Evolutionary conservation across 2,329 filamentous ascomycete genomes (phyloP), one percentile per base, ranked within the genome.

Genomic region (Fusarium sp.): DNA sequence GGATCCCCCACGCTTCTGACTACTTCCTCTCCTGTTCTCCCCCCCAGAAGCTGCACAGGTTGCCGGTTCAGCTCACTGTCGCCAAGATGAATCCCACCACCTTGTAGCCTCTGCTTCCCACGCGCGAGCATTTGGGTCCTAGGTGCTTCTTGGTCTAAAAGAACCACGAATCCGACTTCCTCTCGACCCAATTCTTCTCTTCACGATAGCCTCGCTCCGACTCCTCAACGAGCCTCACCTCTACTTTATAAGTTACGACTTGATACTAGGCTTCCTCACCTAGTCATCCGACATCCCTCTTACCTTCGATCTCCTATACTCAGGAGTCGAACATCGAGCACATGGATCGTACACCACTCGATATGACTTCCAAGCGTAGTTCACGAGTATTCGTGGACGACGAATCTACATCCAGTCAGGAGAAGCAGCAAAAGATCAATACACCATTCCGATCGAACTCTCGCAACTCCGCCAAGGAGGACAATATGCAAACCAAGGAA

Each of bases 401-500:
- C 56, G 76, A 78, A 48, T 50, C 58, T 8, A 48, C 63, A 1
- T 71, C 70, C 22, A 24, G 48, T 37, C 65, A 58, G 22, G 72
- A 76, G 35, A 52, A 59, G 16, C 65, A 77, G 11, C 43, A 68
- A 56, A 69, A 37, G 22, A 57, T 69, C 39, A 31, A 72, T 7
- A 73, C 77, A 2, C 74, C 80, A 4, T 80, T 77, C 54, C 73
- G 78, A 50, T 80, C 79, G 43, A 80, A 75, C 52, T 83, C 81
- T 3, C 77, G 78, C 43, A 80, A 76, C 68, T 78, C 80, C 7
- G 63, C 74, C 37, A 78, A 69, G 45, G 81, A 83, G 39, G 81
- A 80, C 35, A 54, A 71, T 57, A 60, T 77, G 33, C 73, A 77
- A 37, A 54, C 35, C 1, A 67, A 69, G 13, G 80, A 81, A 22